Evolutionary conservation across 306 rosid species (phyloP).

Genomic region (Benincasa hispida): DNA sequence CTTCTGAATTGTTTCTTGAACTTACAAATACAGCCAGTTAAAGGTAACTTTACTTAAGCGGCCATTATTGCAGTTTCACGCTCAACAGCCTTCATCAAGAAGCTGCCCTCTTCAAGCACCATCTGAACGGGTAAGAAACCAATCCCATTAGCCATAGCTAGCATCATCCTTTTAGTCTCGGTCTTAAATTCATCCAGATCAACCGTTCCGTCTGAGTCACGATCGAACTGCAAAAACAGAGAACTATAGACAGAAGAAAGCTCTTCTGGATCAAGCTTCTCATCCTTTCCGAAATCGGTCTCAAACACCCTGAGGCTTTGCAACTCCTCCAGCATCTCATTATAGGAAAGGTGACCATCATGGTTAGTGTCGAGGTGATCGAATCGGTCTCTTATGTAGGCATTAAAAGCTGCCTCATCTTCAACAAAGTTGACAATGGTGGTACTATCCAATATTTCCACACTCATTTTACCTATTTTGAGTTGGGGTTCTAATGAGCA

Average conservation of each 20-base stretch:
- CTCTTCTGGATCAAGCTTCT: constrained; percentile 43
- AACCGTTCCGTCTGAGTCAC: constrained; percentile 38
- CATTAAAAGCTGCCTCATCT: constrained; percentile 56
- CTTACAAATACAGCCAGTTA: background rate
- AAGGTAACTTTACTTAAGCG: constrained; percentile 1
- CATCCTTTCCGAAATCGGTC: constrained; percentile 51
- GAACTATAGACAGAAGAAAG: constrained; percentile 39
- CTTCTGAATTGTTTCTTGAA: background rate
- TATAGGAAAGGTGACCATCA: constrained; percentile 51
- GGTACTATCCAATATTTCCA: constrained; percentile 52
- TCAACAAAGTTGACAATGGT: constrained; percentile 56
- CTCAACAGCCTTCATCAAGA: constrained; percentile 58
- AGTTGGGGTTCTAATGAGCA: background rate
- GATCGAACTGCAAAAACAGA: constrained; percentile 53
- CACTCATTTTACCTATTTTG: constrained; percentile 38
- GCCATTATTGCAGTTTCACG: constrained; percentile 21
- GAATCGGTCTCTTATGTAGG: constrained; percentile 20
- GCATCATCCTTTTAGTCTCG: constrained; percentile 59
- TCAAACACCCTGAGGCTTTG: constrained; percentile 45
- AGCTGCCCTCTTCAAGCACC: constrained; percentile 49
- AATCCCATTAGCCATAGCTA: constrained; percentile 65
- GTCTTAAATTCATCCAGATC: constrained; percentile 52
- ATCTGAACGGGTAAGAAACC: constrained; percentile 65
- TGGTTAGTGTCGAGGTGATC: constrained; percentile 40
- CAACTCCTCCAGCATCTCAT: constrained; percentile 65